Conservation (phyloP, 352 stramenopile species). For the Phytopythium sindhum region DNA sequence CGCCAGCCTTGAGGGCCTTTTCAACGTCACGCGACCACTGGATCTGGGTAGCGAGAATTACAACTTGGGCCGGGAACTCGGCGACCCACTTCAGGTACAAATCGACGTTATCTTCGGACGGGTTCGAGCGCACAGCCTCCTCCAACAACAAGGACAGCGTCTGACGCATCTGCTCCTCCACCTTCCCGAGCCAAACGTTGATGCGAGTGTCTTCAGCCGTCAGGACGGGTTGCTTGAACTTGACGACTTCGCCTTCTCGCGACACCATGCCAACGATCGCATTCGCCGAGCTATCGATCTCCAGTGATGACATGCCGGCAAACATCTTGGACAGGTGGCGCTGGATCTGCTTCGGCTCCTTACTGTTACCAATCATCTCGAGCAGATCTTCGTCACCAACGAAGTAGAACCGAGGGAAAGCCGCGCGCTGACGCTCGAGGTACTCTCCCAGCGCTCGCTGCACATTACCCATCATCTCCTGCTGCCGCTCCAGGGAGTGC, state of each 20-base stretch:
- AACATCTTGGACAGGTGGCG: slow-evolving; percentile 99
- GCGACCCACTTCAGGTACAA: slow-evolving; percentile 97
- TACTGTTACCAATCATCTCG: slow-evolving; percentile 99
- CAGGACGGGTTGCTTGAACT: slow-evolving; percentile 91
- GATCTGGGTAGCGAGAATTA: slow-evolving; percentile 98
- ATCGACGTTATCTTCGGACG: slow-evolving; percentile 67
- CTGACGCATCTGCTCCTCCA: slow-evolving; percentile 97
- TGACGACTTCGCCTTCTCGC: slow-evolving; percentile 98
- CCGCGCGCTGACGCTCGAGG: slow-evolving; percentile 96
- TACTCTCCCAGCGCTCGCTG: slow-evolving; percentile 99
- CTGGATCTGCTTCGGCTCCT: slow-evolving; percentile 97
- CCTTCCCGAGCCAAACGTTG: slow-evolving; percentile 95
- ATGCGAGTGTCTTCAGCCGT: slow-evolving; percentile 90
- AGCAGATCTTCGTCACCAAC: slow-evolving; percentile 99
- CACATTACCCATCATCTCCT: slow-evolving; percentile 99
- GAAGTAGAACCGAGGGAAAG: slow-evolving; percentile 99
- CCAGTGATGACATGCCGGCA: slow-evolving; percentile 93
- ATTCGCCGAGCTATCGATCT: slow-evolving; percentile 73
- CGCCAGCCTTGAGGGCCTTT: slow-evolving; percentile 73
- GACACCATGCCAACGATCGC: slow-evolving; percentile 94
- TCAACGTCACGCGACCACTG: slow-evolving; percentile 97
- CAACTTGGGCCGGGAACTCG: slow-evolving; percentile 97
- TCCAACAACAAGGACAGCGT: slow-evolving; percentile 96
- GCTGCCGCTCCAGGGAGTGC: slow-evolving; percentile 91
- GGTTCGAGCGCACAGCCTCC: slow-evolving; percentile 85